Percentiles rank a stretch among this genome's conserved stretches.
Evolutionary conservation across 441 rosid species (phyloP).

Genomic region (Brassica balearica): DNA sequence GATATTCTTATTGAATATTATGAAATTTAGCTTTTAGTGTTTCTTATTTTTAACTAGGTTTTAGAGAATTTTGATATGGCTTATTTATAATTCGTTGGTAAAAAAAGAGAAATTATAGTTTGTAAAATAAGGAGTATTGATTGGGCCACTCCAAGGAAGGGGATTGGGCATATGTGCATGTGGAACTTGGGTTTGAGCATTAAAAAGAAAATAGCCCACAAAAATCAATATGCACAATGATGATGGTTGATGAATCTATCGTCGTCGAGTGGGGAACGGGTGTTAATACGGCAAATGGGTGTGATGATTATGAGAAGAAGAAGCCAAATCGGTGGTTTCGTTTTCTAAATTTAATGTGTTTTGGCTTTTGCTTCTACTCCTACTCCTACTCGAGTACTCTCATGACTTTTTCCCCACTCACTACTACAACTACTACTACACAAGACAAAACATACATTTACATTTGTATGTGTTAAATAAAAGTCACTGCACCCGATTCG

Average conservation of each 20-base stretch:
- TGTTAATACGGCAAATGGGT: slow-evolving; percentile 46
- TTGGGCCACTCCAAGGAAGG: slow-evolving; percentile 28
- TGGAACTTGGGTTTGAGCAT: slow-evolving; percentile 37
- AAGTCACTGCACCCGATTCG: slow-evolving; percentile 27
- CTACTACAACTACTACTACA: slow-evolving; percentile 9
- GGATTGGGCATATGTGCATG: slow-evolving; percentile 18
- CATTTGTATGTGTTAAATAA: slow-evolving; percentile 10
- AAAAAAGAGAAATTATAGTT: neutral
- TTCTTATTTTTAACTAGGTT: neutral
- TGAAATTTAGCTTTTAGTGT: slow-evolving; percentile 16
- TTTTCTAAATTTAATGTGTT: slow-evolving; percentile 48
- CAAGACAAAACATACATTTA: neutral
- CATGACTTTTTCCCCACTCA: slow-evolving; percentile 32
- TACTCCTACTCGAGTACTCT: slow-evolving; percentile 41
- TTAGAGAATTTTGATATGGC: slow-evolving; percentile 7
- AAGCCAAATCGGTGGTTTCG: slow-evolving; percentile 49
- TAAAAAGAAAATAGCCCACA: slow-evolving; percentile 39
- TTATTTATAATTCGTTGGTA: neutral
- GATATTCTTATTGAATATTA: slow-evolving; percentile 27
- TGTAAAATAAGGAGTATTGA: slow-evolving; percentile 14
- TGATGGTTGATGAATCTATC: slow-evolving; percentile 35
- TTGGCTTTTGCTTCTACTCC: slow-evolving; percentile 47
- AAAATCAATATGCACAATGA: slow-evolving; percentile 25
- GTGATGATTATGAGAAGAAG: slow-evolving; percentile 45
- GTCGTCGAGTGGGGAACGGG: slow-evolving; percentile 35